phyloP scores from a whole-genome alignment of 1,284 basidiomycete species.

The Cryptococcus sp. region DNA sequence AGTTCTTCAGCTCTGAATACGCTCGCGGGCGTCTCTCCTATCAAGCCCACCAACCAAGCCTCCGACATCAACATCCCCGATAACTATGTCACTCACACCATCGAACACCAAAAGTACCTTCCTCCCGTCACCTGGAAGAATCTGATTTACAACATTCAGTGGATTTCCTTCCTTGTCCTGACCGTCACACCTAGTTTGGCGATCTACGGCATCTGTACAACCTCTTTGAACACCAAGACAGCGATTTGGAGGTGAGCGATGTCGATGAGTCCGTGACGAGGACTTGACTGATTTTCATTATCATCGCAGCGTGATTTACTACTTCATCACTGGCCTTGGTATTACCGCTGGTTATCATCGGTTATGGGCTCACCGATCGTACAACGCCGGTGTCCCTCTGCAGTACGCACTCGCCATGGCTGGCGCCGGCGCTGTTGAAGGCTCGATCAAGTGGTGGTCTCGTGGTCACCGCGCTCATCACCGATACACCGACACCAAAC shows the following conservation, averaged over 20 bases:
- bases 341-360: slow-evolving; percentile 78
- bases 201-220: slow-evolving; percentile 66
- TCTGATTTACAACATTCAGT: slow-evolving; percentile 71
- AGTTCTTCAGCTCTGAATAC: slow-evolving; percentile 14
- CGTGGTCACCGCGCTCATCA: slow-evolving; percentile 91
- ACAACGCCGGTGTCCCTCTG: slow-evolving; percentile 79
- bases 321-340: slow-evolving; percentile 80
- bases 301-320: slow-evolving; percentile 63
- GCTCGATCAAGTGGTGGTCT: slow-evolving; percentile 94
- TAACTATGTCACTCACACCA: slow-evolving; percentile 84
- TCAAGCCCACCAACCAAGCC: slow-evolving; percentile 29
- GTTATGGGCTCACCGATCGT: slow-evolving; percentile 87
- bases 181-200: slow-evolving; percentile 71
- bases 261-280: slow-evolving; percentile 1
- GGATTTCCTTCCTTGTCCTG: slow-evolving; percentile 71
- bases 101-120: slow-evolving; percentile 69
- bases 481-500: slow-evolving; percentile 91
- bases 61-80: slow-evolving; percentile 65
- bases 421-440: slow-evolving; percentile 84
- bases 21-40: slow-evolving; percentile 22
- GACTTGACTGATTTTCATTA: slow-evolving; percentile 6
- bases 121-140: slow-evolving; percentile 76
- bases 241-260: slow-evolving; percentile 60
- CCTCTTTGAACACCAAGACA: slow-evolving; percentile 67
- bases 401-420: slow-evolving; percentile 75